A percentile compares a stretch with the other conserved stretches of the same genome.
Conservation (phyloP, 257 asterid species). For the Ilex asprella region DNA sequence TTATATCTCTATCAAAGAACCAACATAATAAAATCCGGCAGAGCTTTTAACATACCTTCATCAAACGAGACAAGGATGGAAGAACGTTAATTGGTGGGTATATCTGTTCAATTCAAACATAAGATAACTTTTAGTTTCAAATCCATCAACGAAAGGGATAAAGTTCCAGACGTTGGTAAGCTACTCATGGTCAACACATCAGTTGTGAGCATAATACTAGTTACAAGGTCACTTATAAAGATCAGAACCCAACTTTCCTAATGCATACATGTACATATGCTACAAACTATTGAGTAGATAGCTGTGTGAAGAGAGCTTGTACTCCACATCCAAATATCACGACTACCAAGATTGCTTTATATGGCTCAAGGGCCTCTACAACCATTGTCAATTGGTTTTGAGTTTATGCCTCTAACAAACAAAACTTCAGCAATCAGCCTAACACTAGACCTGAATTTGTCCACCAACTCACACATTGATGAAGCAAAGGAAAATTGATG, state of each 20-base stretch:
- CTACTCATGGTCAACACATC: background rate
- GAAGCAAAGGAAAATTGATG: too few relatives aligned
- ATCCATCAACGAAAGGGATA: background rate
- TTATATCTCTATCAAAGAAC: background rate
- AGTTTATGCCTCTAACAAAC: too few relatives aligned
- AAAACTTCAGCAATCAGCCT: too few relatives aligned
- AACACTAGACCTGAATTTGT: too few relatives aligned
- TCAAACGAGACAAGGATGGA: slow-evolving; percentile 92
- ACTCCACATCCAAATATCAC: too few relatives aligned
- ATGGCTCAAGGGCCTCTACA: too few relatives aligned
- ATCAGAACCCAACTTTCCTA: background rate
- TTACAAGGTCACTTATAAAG: too few relatives aligned
- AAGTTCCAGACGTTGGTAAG: background rate
- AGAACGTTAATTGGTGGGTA: slow-evolving; percentile 97
- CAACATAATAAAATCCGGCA: slow-evolving; percentile 7
- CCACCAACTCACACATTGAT: too few relatives aligned
- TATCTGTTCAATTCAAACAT: slow-evolving; percentile 40
- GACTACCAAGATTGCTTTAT: too few relatives aligned
- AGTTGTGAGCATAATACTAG: too few relatives aligned
- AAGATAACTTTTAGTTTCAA: slow-evolving; percentile 2
- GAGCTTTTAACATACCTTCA: slow-evolving; percentile 59
- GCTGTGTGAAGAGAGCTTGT: too few relatives aligned
- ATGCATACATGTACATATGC: background rate
- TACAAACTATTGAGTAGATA: background rate
- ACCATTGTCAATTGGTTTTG: too few relatives aligned